Conservation (phyloP, 371 early-diverging fungal genomes). For the Lichtheimia corymbifera region DNA sequence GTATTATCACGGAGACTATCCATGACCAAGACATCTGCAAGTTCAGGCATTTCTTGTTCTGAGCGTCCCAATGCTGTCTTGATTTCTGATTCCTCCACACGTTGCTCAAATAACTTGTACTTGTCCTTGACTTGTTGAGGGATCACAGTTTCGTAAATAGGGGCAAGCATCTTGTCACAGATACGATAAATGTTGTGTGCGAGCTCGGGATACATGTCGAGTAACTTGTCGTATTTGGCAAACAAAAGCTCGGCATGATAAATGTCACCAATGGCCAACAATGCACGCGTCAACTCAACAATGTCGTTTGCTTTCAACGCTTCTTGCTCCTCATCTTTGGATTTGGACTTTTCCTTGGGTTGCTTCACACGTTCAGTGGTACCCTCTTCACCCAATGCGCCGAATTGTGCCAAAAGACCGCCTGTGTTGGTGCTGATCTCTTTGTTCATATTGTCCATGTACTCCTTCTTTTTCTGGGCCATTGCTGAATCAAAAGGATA, state of each 20-base stretch:
- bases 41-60: slow-evolving; percentile 20
- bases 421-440: slow-evolving; percentile 43
- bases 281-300: slow-evolving; percentile 60
- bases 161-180: slow-evolving; percentile 57
- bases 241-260: slow-evolving; percentile 55
- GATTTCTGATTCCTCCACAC: slow-evolving; percentile 34
- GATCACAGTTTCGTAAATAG: slow-evolving; percentile 50
- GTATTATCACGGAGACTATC: slow-evolving; percentile 28
- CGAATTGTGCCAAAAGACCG: slow-evolving; percentile 42
- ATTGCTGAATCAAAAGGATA: slow-evolving; percentile 60
- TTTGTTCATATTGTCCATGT: slow-evolving; percentile 52
- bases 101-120: slow-evolving; percentile 17
- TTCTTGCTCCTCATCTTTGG: slow-evolving; percentile 4
- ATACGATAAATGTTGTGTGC: slow-evolving; percentile 64
- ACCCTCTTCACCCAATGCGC: slow-evolving; percentile 48
- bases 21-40: slow-evolving; percentile 24
- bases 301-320: slow-evolving; percentile 56
- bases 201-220: slow-evolving; percentile 62
- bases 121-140: slow-evolving; percentile 26
- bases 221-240: slow-evolving; percentile 56
- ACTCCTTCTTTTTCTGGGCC: slow-evolving; percentile 45
- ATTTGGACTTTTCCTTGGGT: slow-evolving; percentile 15
- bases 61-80: slow-evolving; percentile 11
- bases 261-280: slow-evolving; percentile 70
- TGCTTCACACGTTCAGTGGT: slow-evolving; percentile 28